These are phyloP conservation scores for Trichoderma sp. DNA, from an alignment of 2,329 filamentous ascomycete genomes.

Conservation along the genomic window DNA sequence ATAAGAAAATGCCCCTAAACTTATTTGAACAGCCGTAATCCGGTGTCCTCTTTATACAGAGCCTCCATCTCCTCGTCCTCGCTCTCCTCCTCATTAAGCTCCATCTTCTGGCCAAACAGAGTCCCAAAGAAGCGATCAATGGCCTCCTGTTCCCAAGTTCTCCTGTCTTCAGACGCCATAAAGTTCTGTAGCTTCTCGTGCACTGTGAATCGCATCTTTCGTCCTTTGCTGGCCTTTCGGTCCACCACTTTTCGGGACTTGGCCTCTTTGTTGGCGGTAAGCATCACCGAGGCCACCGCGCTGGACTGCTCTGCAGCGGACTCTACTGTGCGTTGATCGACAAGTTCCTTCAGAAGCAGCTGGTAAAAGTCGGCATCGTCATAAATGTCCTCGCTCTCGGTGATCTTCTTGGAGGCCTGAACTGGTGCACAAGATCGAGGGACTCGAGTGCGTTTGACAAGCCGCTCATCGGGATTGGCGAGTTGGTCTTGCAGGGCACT, in stretches of 20 bases:
- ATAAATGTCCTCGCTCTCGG: constrained; percentile 66
- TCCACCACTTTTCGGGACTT: constrained; percentile 84
- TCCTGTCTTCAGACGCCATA: constrained; percentile 86
- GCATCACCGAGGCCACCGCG: constrained; percentile 55
- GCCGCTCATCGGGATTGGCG: constrained; percentile 57
- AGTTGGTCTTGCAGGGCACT: constrained; percentile 68
- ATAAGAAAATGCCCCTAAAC: background rate
- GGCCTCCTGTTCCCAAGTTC: constrained; percentile 75
- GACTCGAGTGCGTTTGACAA: constrained; percentile 66
- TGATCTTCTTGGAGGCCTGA: constrained; percentile 58
- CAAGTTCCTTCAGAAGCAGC: constrained; percentile 84
- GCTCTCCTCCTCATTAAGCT: constrained; percentile 58
- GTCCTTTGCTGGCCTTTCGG: constrained; percentile 89
- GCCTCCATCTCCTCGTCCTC: constrained; percentile 52
- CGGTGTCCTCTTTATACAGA: constrained; percentile 53
- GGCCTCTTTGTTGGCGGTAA: constrained; percentile 69
- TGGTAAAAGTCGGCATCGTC: constrained; percentile 97
- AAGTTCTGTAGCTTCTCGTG: constrained; percentile 98
- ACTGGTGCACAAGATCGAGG: constrained; percentile 75
- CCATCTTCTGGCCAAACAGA: constrained; percentile 68
- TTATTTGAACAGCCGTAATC: constrained; percentile 51
- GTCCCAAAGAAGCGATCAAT: constrained; percentile 75
- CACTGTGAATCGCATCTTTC: constrained; percentile 90
- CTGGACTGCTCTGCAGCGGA: constrained; percentile 49
- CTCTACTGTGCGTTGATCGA: constrained; percentile 80